Base-by-base conservation (phyloP, 768 basidiomycete genomes). In the Tricholoma hemisulphureum region DNA sequence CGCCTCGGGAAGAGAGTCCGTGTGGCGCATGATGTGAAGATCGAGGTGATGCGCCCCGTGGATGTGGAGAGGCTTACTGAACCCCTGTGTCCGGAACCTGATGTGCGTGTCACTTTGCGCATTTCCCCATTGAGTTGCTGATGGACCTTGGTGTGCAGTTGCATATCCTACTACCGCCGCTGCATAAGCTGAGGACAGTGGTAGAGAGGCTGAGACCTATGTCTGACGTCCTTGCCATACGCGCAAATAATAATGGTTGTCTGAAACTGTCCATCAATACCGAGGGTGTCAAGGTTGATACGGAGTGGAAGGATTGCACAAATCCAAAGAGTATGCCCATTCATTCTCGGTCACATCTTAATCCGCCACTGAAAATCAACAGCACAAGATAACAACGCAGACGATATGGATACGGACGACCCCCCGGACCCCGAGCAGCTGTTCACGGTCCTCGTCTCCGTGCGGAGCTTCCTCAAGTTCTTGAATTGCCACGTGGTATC, bases 71-170 rank as follows among this genome's bases (percentile, higher is more conserved):
- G 78, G 59, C 78, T 95, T 55, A 80, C 75, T 24, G 93, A 95
- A 67, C 93, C 93, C 1, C 70, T 91, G 63, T 95, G 93, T 66
- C 93, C 93, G 1, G 87, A 89, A 28, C 91, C 93, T 14, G 89
- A 95, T 58, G 93, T 92, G 62, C 62, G 83, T 75, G 5, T 26
- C 14, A 31, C 34, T 53, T 28, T 39, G n/a, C n/a, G n/a, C n/a
- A n/a, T 26, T 53, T 7, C 24, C 9, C 13, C 29, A n/a, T 39
- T 50, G 26, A 35, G 46, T 23, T 29, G 21, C 43, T 45, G 4
- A 45, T 50, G 56, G n/a, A 32, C 18, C 1, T 51, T 39, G 20
- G 53, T 1, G 51, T 39, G 20, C 37, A 95, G 93, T 77, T 91
- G 13, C 89, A 91, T 61, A 85, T 94, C 49, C 69, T 93, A 20